Percentiles rank a stretch among this genome's conserved stretches.
Conservation (phyloP, 1,284 basidiomycete species). For the Boletus smithii region DNA sequence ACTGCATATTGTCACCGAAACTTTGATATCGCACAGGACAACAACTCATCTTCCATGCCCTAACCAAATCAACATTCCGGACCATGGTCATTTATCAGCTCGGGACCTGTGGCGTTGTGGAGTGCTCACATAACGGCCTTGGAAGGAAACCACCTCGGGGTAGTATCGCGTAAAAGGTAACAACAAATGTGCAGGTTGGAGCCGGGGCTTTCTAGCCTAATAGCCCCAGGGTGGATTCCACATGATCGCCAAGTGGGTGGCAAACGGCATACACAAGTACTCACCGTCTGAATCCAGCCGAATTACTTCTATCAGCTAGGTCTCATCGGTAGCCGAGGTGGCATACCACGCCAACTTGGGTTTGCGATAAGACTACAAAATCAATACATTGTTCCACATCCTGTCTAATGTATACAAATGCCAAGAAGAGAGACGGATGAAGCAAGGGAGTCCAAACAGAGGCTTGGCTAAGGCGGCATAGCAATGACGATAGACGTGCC, state of each 20-base stretch:
- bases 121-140: background rate
- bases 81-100: background rate
- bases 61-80: background rate
- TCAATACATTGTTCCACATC: conserved; percentile 24
- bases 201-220: background rate
- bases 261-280: conserved; percentile 3
- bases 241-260: conserved; percentile 2
- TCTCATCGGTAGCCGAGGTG: background rate
- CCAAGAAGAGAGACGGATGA: conserved; percentile 23
- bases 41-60: background rate
- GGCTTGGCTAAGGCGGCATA: conserved; percentile 3
- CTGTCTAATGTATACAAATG: conserved; percentile 27
- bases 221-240: conserved; percentile 1
- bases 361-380: conserved; percentile 10
- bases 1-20: conserved; percentile 5
- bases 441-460: conserved; percentile 10
- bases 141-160: too few species aligned
- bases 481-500: conserved; percentile 7
- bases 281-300: background rate
- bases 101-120: background rate
- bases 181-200: too few species aligned
- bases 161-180: too few species aligned
- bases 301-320: background rate
- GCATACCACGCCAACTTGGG: background rate
- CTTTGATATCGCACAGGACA: background rate